Conservation (phyloP, 441 rosid genomes). For the Populus tomentosa region DNA sequence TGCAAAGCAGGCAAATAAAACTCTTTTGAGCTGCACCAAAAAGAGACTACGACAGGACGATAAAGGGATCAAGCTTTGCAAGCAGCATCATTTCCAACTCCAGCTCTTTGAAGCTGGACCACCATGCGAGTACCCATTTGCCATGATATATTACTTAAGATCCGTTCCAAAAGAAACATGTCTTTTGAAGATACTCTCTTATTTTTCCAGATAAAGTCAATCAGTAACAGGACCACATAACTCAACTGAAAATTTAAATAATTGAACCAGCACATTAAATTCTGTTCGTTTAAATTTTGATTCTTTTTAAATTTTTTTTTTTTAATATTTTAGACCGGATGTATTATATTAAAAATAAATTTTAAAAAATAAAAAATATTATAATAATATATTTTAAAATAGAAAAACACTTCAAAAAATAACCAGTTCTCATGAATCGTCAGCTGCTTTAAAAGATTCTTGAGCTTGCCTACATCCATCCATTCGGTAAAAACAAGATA, state of each 20-base stretch:
- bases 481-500: not conserved
- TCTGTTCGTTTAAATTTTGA: too few relatives aligned
- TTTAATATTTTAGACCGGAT: not conserved
- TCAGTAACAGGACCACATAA: conserved; percentile 13
- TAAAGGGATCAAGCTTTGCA: not conserved
- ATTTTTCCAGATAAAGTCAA: conserved; percentile 2
- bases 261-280: not conserved
- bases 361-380: too few relatives aligned
- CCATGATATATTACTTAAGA: not conserved
- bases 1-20: not conserved
- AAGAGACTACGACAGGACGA: not conserved
- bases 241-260: not conserved
- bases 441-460: not conserved
- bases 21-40: not conserved
- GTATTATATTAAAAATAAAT: not conserved
- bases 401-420: too few relatives aligned
- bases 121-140: not conserved
- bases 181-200: not conserved
- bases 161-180: not conserved
- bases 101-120: not conserved
- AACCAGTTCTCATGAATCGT: not conserved
- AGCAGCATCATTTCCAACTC: not conserved
- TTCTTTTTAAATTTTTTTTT: too few relatives aligned
- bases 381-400: too few relatives aligned
- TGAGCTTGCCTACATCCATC: not conserved